Conservation (phyloP, 2,329 filamentous ascomycete species). For the Epichloe amarillans region DNA sequence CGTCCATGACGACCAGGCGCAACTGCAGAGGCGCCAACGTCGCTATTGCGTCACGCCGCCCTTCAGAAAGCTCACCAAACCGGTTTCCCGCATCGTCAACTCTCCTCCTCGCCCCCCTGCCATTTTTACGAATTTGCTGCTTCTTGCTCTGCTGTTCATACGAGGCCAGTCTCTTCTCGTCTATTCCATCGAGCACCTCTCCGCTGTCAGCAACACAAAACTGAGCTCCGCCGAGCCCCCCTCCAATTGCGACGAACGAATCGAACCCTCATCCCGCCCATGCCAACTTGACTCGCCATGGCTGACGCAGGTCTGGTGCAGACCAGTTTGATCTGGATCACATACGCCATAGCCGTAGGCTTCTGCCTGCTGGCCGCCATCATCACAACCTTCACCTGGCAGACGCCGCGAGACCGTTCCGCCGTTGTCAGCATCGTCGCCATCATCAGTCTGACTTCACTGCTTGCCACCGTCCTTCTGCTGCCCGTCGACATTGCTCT, state of each 20-base stretch:
- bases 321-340: slow-evolving; percentile 85
- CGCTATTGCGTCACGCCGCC: slow-evolving; percentile 9
- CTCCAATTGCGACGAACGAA: background rate
- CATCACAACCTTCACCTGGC: slow-evolving; percentile 84
- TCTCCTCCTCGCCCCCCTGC: background rate
- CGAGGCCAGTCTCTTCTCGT: background rate
- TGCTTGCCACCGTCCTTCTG: slow-evolving; percentile 84
- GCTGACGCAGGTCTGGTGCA: slow-evolving; percentile 54
- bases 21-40: background rate
- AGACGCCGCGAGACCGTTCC: slow-evolving; percentile 76
- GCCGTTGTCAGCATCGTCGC: slow-evolving; percentile 69
- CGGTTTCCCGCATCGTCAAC: background rate
- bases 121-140: no score
- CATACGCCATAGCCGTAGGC: slow-evolving; percentile 72
- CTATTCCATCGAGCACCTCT: background rate
- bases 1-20: slow-evolving; percentile 1
- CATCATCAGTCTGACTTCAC: slow-evolving; percentile 71
- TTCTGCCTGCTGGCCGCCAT: slow-evolving; percentile 65
- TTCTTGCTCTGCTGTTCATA: no score
- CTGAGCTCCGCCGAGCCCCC: background rate
- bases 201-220: background rate
- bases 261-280: background rate
- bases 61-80: background rate
- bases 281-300: slow-evolving; percentile 15
- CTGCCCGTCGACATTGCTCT: slow-evolving; percentile 92